These are phyloP conservation scores for Haemoproteus tartakovskyi DNA, from an alignment of 169 alveolate genomes.

Conservation along the genomic window DNA sequence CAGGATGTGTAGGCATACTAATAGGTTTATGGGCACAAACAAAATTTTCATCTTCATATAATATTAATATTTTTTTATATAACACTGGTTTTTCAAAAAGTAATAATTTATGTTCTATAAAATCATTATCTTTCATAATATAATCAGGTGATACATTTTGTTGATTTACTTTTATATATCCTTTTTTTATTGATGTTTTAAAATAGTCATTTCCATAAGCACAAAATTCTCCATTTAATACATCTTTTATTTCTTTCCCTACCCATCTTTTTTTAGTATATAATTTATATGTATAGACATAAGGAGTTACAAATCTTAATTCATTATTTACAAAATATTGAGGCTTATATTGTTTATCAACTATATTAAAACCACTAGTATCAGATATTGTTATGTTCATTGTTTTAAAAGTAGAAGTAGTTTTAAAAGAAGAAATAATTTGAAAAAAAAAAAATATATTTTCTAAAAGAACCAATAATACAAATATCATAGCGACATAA, in stretches of 20 bases:
- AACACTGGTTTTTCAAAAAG: conserved; percentile 75
- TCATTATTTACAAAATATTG: conserved; percentile 68
- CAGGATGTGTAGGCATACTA: conserved; percentile 77
- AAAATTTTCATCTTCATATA: conserved; percentile 71
- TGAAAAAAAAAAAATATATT: too few species aligned
- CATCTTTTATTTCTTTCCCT: conserved; percentile 68
- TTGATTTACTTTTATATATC: conserved; percentile 64
- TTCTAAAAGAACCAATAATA: too few species aligned
- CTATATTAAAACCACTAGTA: conserved; percentile 51
- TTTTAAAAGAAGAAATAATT: too few species aligned
- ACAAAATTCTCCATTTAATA: conserved; percentile 71
- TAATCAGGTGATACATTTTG: conserved; percentile 67
- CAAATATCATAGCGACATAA: too few species aligned
- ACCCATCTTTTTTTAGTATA: conserved; percentile 75
- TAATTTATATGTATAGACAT: conserved; percentile 69
- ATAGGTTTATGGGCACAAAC: conserved; percentile 74
- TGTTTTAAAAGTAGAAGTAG: conserved; percentile 33
- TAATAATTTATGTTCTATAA: conserved; percentile 69
- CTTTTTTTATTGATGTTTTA: conserved; percentile 64
- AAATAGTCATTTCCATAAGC: conserved; percentile 69
- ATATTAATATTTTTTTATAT: conserved; percentile 47
- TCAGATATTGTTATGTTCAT: conserved; percentile 30
- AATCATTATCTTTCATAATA: conserved; percentile 69
- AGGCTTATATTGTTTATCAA: conserved; percentile 31
- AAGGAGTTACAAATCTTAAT: conserved; percentile 74